Evolutionary conservation across 208 protist species (phyloP).

Genomic region (Acanthamoeba healyi): DNA sequence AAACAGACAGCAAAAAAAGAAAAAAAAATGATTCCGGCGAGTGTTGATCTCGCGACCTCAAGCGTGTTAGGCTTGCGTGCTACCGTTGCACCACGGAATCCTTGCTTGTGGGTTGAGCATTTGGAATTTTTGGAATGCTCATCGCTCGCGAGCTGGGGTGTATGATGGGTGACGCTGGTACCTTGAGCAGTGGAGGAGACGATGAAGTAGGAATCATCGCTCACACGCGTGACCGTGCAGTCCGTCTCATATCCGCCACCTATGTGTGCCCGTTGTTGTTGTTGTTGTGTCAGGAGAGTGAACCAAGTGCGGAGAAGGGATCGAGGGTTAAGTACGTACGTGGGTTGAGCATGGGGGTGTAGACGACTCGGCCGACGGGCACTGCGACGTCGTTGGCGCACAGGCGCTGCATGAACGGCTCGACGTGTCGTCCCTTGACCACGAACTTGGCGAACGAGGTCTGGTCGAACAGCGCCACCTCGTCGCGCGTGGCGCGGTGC

Average conservation of each 20-base stretch:
- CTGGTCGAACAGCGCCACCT: slow-evolving; percentile 9
- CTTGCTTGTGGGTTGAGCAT: background rate
- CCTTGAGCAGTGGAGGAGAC: background rate
- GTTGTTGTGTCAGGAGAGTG: no score
- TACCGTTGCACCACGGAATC: slow-evolving; percentile 58
- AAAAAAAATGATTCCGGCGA: slow-evolving; percentile 45
- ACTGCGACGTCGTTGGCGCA: slow-evolving; percentile 23
- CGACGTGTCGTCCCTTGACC: background rate
- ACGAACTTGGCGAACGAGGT: slow-evolving; percentile 32
- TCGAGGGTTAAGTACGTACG: background rate
- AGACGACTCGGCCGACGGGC: background rate
- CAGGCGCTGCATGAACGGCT: background rate
- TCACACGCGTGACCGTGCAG: background rate
- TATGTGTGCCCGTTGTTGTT: background rate
- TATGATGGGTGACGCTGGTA: background rate
- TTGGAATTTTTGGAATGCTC: background rate
- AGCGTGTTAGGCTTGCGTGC: slow-evolving; percentile 45
- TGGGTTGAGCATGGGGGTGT: slow-evolving; percentile 18
- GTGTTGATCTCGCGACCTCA: slow-evolving; percentile 50
- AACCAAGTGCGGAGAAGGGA: background rate
- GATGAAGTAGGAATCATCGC: background rate
- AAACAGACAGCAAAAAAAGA: background rate
- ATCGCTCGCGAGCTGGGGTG: background rate
- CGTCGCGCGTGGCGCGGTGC: background rate
- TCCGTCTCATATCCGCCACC: slow-evolving; percentile 2